A percentile compares a stretch with the other conserved stretches of the same genome.
phyloP scores from a whole-genome alignment of 139 green algal genomes.

The Chlorella sp. region DNA sequence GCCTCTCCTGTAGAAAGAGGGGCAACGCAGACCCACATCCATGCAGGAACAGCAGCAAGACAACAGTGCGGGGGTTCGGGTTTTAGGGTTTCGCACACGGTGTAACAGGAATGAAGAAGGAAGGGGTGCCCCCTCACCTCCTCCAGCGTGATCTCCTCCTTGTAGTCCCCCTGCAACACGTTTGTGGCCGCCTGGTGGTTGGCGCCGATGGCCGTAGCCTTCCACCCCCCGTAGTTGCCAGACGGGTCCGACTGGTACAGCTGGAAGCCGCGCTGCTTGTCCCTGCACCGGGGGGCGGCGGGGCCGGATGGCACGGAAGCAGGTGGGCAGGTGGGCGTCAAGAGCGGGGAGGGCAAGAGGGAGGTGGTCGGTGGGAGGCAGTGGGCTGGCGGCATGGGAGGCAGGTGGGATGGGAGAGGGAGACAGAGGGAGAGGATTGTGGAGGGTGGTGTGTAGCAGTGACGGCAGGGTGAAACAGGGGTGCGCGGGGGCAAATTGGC shows the following conservation, averaged over 20 bases:
- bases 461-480: too few species aligned
- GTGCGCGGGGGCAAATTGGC: too few species aligned
- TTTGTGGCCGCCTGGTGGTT: slow-evolving; percentile 90
- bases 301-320: background rate
- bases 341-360: background rate
- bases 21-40: background rate
- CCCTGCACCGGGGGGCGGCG: slow-evolving; percentile 59
- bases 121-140: slow-evolving; percentile 45
- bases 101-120: too few species aligned
- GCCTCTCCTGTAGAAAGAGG: too few species aligned
- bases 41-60: background rate
- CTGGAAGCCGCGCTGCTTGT: slow-evolving; percentile 95
- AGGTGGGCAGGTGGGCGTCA: background rate
- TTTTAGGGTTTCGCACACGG: too few species aligned
- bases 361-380: background rate
- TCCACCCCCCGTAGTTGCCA: slow-evolving; percentile 99
- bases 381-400: too few species aligned
- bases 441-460: too few species aligned
- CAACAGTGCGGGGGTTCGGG: too few species aligned
- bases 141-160: slow-evolving; percentile 81
- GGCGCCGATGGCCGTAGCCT: slow-evolving; percentile 94
- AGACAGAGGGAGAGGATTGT: too few species aligned
- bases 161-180: slow-evolving; percentile 94
- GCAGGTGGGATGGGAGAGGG: background rate
- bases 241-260: slow-evolving; percentile 97